A percentile compares a stretch with the other conserved stretches of the same genome.
Conservation (phyloP, 768 basidiomycete species). For the Macrocybe gigantea region DNA sequence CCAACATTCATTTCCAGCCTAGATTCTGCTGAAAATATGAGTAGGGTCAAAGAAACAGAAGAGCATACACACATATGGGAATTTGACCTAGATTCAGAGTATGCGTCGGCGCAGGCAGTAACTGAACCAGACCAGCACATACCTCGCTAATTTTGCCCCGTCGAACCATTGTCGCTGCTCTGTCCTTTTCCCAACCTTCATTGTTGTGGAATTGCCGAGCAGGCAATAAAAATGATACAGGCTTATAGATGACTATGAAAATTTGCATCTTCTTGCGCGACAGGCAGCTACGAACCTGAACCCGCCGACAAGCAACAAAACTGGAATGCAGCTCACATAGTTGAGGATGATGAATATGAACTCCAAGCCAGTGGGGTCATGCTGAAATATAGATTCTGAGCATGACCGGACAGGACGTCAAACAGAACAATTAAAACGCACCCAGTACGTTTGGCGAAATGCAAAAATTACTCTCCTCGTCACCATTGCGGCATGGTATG, state of each 20-base stretch:
- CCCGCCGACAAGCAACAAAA: slow-evolving; percentile 78
- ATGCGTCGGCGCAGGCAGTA: background rate
- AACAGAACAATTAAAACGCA: slow-evolving; percentile 18
- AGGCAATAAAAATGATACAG: slow-evolving; percentile 84
- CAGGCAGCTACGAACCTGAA: slow-evolving; percentile 60
- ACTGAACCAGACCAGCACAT: slow-evolving; percentile 5
- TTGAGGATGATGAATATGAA: slow-evolving; percentile 86
- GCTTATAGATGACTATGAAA: slow-evolving; percentile 28
- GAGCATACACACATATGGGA: slow-evolving; percentile 72
- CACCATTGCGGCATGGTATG: slow-evolving; percentile 85
- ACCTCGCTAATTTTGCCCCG: slow-evolving; percentile 84
- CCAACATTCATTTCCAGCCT: slow-evolving; percentile 67
- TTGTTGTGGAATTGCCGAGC: slow-evolving; percentile 83
- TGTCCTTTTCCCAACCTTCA: slow-evolving; percentile 99
- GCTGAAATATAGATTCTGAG: slow-evolving; percentile 31
- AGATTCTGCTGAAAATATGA: slow-evolving; percentile 54
- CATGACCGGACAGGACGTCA: background rate
- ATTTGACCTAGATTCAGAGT: slow-evolving; percentile 56
- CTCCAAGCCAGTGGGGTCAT: slow-evolving; percentile 61
- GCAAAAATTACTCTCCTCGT: slow-evolving; percentile 52
- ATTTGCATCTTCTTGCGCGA: background rate
- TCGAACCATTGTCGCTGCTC: slow-evolving; percentile 77
- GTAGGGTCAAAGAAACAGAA: slow-evolving; percentile 7
- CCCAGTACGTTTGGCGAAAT: slow-evolving; percentile 44
- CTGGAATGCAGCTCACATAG: slow-evolving; percentile 79